Percentiles rank a stretch among this genome's conserved stretches.
Conservation (phyloP, 495 filamentous ascomycete genomes). For the Trichoderma erinaceum region DNA sequence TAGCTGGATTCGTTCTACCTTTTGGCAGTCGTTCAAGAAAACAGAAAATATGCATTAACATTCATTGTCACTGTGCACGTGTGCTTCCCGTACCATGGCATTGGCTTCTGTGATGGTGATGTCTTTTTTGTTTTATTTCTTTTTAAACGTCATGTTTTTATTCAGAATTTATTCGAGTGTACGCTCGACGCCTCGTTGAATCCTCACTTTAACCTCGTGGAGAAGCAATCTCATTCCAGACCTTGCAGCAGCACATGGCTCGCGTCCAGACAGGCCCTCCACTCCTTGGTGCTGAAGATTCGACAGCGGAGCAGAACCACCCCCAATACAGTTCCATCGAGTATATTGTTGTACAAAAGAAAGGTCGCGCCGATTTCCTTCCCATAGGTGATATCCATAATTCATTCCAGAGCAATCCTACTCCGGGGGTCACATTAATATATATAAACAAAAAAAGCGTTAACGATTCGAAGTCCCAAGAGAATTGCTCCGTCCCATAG, state of each 20-base stretch:
- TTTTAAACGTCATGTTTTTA: constrained; percentile 5
- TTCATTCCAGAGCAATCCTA: constrained; percentile 18
- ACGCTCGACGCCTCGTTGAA: constrained; percentile 54
- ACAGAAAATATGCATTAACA: not conserved
- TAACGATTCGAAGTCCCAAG: not conserved
- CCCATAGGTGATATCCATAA: constrained; percentile 8
- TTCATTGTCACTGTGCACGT: constrained; percentile 1
- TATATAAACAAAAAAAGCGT: constrained; percentile 19
- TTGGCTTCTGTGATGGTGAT: not conserved
- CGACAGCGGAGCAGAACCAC: constrained; percentile 49
- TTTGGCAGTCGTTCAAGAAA: not conserved
- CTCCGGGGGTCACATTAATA: constrained; percentile 20
- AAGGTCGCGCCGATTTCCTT: constrained; percentile 17
- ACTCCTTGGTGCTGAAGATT: constrained; percentile 54
- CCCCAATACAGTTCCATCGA: constrained; percentile 33
- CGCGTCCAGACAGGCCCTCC: constrained; percentile 27
- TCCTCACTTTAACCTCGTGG: constrained; percentile 59
- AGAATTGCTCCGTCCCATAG: not conserved
- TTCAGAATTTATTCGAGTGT: constrained; percentile 30
- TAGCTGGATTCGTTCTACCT: not conserved
- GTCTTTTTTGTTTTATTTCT: not conserved
- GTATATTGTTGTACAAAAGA: constrained; percentile 45
- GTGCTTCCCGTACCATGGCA: constrained; percentile 12
- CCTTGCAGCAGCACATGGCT: constrained; percentile 13
- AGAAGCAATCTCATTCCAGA: constrained; percentile 25